Percentiles rank a stretch among this genome's conserved stretches.
These are phyloP conservation scores for Hibiscus syriacus DNA, from an alignment of 345 rosid species.

Conservation along the genomic window DNA sequence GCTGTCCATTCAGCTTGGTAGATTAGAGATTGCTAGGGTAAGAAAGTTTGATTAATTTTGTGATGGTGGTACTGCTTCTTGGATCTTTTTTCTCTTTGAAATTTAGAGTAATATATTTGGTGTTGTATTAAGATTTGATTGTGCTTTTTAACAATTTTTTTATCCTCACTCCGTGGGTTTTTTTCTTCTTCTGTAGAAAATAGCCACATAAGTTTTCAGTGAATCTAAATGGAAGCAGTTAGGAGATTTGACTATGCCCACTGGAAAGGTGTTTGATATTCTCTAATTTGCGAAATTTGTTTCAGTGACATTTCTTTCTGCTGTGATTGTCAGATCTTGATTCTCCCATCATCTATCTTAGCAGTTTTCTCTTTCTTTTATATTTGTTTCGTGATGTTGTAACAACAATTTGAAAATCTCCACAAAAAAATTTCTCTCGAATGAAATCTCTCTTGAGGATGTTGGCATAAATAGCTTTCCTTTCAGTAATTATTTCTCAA, in stretches of 20 bases:
- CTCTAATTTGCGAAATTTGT: constrained; percentile 3
- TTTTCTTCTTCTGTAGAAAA: constrained; percentile 50
- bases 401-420: not conserved
- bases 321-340: not conserved
- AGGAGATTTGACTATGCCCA: constrained; percentile 93
- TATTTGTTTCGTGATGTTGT: not conserved
- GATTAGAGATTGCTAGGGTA: constrained; percentile 90
- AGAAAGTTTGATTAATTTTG: constrained; percentile 5
- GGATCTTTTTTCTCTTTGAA: not conserved
- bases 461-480: not conserved
- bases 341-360: not conserved
- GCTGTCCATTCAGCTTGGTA: constrained; percentile 90
- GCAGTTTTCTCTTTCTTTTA: not conserved
- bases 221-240: constrained; percentile 98
- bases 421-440: not conserved
- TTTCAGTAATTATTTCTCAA: not conserved
- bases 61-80: not conserved
- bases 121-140: not conserved
- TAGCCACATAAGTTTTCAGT: constrained; percentile 69
- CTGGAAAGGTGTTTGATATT: constrained; percentile 61
- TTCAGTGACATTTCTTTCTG: not conserved
- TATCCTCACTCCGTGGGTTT: not conserved
- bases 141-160: not conserved
- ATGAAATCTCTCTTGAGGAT: not conserved
- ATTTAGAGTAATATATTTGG: not conserved